Percentiles rank a stretch among this genome's conserved stretches.
These are phyloP conservation scores for Boletus fagicola DNA, from an alignment of 768 basidiomycete genomes.

Conservation along the genomic window DNA sequence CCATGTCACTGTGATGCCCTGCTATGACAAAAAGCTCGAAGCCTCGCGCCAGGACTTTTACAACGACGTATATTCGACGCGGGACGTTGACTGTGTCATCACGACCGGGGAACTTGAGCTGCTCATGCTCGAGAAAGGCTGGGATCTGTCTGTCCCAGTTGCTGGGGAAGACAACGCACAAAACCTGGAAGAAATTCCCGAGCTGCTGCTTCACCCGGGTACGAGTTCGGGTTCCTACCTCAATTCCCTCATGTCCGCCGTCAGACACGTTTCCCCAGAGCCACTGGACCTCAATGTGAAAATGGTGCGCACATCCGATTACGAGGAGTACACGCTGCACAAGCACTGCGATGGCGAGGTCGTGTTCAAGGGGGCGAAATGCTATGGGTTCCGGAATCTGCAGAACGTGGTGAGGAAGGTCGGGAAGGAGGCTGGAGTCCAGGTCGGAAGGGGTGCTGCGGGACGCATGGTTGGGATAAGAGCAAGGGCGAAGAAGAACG, in stretches of 20 bases:
- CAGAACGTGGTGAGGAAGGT: constrained; percentile 96
- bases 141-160: constrained; percentile 67
- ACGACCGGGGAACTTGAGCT: constrained; percentile 93
- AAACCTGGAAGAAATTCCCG: constrained; percentile 48
- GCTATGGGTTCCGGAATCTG: constrained; percentile 96
- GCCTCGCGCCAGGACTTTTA: constrained; percentile 95
- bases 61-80: constrained; percentile 71
- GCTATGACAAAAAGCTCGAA: constrained; percentile 99
- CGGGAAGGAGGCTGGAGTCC: constrained; percentile 77
- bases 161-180: constrained; percentile 44
- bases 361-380: constrained; percentile 90
- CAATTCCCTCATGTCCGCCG: constrained; percentile 65
- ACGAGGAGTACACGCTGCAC: constrained; percentile 69
- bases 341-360: constrained; percentile 47
- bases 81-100: constrained; percentile 96
- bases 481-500: constrained; percentile 35
- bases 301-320: constrained; percentile 69
- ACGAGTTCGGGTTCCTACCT: constrained; percentile 93
- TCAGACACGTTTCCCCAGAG: constrained; percentile 42
- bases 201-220: constrained; percentile 74
- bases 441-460: constrained; percentile 69
- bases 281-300: constrained; percentile 53
- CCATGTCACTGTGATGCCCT: constrained; percentile 98
- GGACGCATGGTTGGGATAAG: constrained; percentile 37
- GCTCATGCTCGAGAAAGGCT: constrained; percentile 77